These are phyloP conservation scores for Luffa aegyptiaca DNA, from an alignment of 306 rosid species.

Conservation along the genomic window DNA sequence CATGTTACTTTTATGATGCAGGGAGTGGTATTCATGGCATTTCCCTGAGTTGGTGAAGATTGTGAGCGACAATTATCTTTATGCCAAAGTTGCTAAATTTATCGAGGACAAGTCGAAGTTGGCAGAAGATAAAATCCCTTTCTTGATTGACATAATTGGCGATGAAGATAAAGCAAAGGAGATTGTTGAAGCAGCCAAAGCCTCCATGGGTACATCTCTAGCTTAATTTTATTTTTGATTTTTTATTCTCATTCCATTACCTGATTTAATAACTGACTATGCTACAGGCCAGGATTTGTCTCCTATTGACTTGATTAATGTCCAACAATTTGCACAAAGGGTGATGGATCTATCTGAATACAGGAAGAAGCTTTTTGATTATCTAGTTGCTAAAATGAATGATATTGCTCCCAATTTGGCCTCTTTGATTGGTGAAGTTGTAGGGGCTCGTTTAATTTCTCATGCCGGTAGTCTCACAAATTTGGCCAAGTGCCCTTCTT, in stretches of 20 bases:
- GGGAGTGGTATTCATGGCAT: conserved; percentile 99
- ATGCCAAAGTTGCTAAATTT: conserved; percentile 67
- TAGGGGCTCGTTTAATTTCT: conserved; percentile 93
- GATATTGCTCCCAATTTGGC: conserved; percentile 99
- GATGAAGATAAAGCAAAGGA: conserved; percentile 95
- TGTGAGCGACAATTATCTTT: conserved; percentile 76
- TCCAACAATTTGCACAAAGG: conserved; percentile 85
- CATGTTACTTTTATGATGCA: conserved; percentile 14
- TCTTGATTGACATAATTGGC: conserved; percentile 61
- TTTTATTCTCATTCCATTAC: not conserved
- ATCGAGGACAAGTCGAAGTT: conserved; percentile 73
- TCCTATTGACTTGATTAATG: conserved; percentile 80
- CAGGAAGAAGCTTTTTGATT: conserved; percentile 71
- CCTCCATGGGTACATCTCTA: conserved; percentile 76
- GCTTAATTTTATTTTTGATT: not conserved
- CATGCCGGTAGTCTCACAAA: conserved; percentile 98
- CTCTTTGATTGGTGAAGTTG: conserved; percentile 91
- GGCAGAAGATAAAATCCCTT: conserved; percentile 55
- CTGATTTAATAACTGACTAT: conserved; percentile 11
- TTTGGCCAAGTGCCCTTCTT: conserved; percentile 95
- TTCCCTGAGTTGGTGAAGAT: conserved; percentile 96
- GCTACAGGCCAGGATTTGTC: conserved; percentile 84
- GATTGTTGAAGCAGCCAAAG: conserved; percentile 96
- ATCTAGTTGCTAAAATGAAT: conserved; percentile 78
- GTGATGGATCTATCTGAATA: conserved; percentile 89